Conservation (phyloP, 192 early-diverging fungal genomes). For the Umbelopsis vinacea region DNA sequence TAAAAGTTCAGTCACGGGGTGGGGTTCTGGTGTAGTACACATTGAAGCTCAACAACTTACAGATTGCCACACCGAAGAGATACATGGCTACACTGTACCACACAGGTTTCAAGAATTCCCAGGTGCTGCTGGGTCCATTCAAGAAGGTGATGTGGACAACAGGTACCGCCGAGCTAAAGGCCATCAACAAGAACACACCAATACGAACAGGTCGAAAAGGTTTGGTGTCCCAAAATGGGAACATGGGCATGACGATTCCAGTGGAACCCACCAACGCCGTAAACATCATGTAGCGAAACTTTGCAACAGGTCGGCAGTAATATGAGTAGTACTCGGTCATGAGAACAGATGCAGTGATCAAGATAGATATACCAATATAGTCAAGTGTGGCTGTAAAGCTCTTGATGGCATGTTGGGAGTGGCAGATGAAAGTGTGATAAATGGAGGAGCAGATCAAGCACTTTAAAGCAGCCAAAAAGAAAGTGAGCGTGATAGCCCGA, state of each 20-base stretch:
- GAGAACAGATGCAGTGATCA: conserved; percentile 64
- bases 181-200: conserved; percentile 58
- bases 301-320: conserved; percentile 50
- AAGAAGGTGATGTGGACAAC: conserved; percentile 50
- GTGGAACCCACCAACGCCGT: conserved; percentile 52
- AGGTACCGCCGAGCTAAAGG: conserved; percentile 53
- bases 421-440: conserved; percentile 67
- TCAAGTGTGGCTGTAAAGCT: conserved; percentile 62
- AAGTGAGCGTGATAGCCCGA: conserved; percentile 53
- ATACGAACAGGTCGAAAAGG: conserved; percentile 58
- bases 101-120: conserved; percentile 53
- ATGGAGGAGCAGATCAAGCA: conserved; percentile 63
- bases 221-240: conserved; percentile 60
- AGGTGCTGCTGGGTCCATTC: conserved; percentile 48
- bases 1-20: conserved; percentile 1
- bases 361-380: conserved; percentile 67
- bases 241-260: conserved; percentile 55
- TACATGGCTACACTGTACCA: conserved; percentile 57
- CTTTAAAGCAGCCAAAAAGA: conserved; percentile 62
- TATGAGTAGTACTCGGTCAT: conserved; percentile 64
- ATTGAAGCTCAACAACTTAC: conserved; percentile 24
- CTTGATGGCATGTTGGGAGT: conserved; percentile 54
- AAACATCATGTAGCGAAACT: conserved; percentile 53
- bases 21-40: background rate
- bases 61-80: conserved; percentile 60